Percentiles rank a stretch among this genome's conserved stretches.
Evolutionary conservation across 768 basidiomycete species (phyloP).

Genomic region (Amyloporia xantha): DNA sequence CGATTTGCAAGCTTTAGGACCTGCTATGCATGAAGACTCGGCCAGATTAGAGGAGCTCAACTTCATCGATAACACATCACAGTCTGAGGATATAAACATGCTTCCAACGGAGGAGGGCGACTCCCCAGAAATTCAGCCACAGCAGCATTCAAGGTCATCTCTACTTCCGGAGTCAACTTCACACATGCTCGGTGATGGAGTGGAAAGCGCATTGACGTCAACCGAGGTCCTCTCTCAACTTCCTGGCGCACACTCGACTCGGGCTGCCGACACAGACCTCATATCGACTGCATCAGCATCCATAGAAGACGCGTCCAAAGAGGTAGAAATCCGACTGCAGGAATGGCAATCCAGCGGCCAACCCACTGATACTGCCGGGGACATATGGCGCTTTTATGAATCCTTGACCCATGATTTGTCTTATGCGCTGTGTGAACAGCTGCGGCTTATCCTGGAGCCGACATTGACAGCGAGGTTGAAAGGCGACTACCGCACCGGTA

Average conservation of each 20-base stretch:
- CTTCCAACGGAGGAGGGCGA: neutral
- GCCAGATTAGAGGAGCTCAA: slow-evolving; percentile 78
- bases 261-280: neutral
- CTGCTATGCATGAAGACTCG: slow-evolving; percentile 77
- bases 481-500: slow-evolving; percentile 97
- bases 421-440: slow-evolving; percentile 89
- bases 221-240: slow-evolving; percentile 12
- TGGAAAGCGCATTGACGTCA: slow-evolving; percentile 15
- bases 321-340: slow-evolving; percentile 47
- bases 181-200: slow-evolving; percentile 1
- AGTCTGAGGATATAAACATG: neutral
- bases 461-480: slow-evolving; percentile 89
- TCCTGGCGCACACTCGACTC: neutral
- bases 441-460: slow-evolving; percentile 93
- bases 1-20: slow-evolving; percentile 85
- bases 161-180: slow-evolving; percentile 8
- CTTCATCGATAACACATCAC: slow-evolving; percentile 53
- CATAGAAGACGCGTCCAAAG: slow-evolving; percentile 19
- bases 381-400: slow-evolving; percentile 90
- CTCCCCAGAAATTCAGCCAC: slow-evolving; percentile 6
- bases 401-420: slow-evolving; percentile 88
- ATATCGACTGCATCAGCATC: slow-evolving; percentile 11
- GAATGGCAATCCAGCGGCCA: slow-evolving; percentile 59
- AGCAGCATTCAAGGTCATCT: neutral
- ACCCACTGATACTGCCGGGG: slow-evolving; percentile 49